Base-by-base conservation (phyloP, 495 filamentous ascomycete species). In the Aeminium ludgeri region DNA sequence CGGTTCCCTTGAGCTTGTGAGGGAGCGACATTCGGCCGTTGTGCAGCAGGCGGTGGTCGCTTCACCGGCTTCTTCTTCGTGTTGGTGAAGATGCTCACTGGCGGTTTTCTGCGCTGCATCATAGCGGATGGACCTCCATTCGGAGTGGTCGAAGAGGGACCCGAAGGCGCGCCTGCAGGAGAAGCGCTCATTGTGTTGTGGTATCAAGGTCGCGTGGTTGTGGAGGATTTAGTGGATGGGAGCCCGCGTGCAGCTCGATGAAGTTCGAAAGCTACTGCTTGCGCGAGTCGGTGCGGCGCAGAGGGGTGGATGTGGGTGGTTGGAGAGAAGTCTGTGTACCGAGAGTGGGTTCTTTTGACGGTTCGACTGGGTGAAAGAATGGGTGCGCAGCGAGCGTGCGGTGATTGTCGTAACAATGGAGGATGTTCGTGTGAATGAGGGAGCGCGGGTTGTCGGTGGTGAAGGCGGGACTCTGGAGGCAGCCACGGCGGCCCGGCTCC, bases 31-130 rank as follows among this genome's bases (percentile, higher is more conserved):
- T 52, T 53, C 42, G 23, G 23, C 23, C 23, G 23, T 8, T 3
- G 23, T 8, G 23, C 4, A 25, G 23, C 23, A 8, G 49, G 49
- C 27, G 19, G 13, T 15, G 28, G 31, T 36, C 17, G 40, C 44
- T 66, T 73, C 54, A 84, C 59, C 2, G 82, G 80, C 51, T 89
- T 78, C 46, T 67, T 46, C 43, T 50, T 45, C 1, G 23, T 25
- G 23, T 27, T 25, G 20, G 46, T 46, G 48, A 50, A 50, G 42
- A 50, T 50, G 48, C 20, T 50, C 8, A 31, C 33, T 10, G 43
- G 28, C n/a, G 48, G 13, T 29, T 39, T 41, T 29, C 38, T 45
- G 27, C 48, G 48, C 13, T n/a, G 6, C 30, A 36, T 20, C 18
- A 29, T 37, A 11, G 34, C 11, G 1, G 48, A 27, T 13, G 44